phyloP scores from a whole-genome alignment of 2,329 filamentous ascomycete species.

The Chaetomiaceae sp. region DNA sequence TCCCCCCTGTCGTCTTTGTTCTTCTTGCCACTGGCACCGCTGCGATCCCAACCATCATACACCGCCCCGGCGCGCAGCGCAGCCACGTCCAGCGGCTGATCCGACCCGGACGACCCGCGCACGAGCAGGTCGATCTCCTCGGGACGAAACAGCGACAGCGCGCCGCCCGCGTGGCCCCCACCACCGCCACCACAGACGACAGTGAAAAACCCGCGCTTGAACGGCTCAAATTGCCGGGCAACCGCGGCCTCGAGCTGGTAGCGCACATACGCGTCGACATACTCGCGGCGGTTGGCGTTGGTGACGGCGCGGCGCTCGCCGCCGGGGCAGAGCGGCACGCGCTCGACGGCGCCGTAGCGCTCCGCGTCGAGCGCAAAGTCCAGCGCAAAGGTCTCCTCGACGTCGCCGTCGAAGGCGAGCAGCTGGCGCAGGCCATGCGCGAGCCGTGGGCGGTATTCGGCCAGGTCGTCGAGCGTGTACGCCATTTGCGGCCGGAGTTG shows the following conservation, averaged over 20 bases:
- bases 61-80: constrained; percentile 69
- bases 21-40: constrained; percentile 2
- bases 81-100: constrained; percentile 72
- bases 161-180: constrained; percentile 86
- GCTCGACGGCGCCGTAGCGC: constrained; percentile 62
- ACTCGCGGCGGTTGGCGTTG: constrained; percentile 77
- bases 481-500: constrained; percentile 58
- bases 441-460: constrained; percentile 70
- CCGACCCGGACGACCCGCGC: constrained; percentile 76
- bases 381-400: constrained; percentile 71
- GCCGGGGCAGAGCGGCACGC: constrained; percentile 65
- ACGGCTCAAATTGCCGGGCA: constrained; percentile 79
- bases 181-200: no score
- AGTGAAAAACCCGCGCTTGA: constrained; percentile 89
- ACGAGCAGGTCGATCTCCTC: constrained; percentile 89
- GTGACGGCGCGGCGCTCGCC: constrained; percentile 73
- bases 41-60: constrained; percentile 68
- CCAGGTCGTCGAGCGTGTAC: constrained; percentile 74
- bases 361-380: constrained; percentile 76
- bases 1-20: constrained; percentile 25
- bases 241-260: constrained; percentile 75
- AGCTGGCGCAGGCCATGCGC: constrained; percentile 70
- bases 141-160: constrained; percentile 76
- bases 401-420: constrained; percentile 73
- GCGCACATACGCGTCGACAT: constrained; percentile 76